These are phyloP conservation scores for Pseudisothecium myosuroides DNA, from an alignment of 225 moss, liverwort and hornwort genomes.

Conservation along the genomic window DNA sequence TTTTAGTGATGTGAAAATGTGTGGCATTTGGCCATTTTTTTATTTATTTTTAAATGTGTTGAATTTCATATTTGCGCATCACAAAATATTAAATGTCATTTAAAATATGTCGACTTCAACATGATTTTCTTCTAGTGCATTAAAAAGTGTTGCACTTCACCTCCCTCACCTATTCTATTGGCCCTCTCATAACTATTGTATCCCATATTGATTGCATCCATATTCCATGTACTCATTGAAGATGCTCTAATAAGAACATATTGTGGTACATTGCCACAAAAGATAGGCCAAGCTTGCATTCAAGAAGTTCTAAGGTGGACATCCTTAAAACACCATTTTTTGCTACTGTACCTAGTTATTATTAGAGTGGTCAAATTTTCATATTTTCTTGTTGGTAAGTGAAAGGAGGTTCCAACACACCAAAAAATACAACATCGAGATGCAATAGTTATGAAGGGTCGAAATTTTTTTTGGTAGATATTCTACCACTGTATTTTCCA, in stretches of 20 bases:
- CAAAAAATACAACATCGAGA: no score
- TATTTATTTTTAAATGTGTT: accelerated
- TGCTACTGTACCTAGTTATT: no score
- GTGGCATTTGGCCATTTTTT: no score
- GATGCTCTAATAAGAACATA: not conserved
- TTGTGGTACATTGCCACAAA: not conserved
- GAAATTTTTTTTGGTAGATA: no score
- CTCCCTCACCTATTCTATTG: accelerated
- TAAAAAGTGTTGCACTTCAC: not conserved
- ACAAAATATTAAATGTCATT: not conserved
- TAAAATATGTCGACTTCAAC: not conserved
- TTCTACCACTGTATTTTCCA: no score
- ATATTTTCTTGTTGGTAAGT: no score
- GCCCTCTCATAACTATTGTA: accelerated
- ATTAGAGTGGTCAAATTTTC: no score
- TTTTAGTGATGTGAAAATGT: no score
- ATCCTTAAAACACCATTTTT: no score
- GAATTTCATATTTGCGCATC: accelerated
- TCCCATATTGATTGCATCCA: accelerated
- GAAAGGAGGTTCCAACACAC: no score
- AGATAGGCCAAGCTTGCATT: not conserved
- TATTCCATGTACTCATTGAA: accelerated
- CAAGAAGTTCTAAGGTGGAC: not conserved
- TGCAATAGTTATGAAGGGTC: no score
- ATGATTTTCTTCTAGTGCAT: not conserved